Percentiles rank a stretch among this genome's conserved stretches.
phyloP scores from a whole-genome alignment of 2,329 filamentous ascomycete genomes.

The Ophiostoma sp. region DNA sequence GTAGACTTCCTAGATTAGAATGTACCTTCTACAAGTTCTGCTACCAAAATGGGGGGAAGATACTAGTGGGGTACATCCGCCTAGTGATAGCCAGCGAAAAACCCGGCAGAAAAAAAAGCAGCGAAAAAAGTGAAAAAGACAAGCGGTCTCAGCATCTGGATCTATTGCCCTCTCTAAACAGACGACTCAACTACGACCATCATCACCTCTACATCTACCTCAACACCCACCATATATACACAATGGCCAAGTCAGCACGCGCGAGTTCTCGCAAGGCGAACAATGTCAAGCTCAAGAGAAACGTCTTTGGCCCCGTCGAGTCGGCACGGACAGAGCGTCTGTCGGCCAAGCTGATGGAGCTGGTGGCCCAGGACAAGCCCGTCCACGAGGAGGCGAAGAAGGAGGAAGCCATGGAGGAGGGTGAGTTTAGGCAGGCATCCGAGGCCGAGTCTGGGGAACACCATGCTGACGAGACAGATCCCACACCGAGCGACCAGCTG shows the following conservation, averaged over 20 bases:
- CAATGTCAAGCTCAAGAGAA: conserved; percentile 70
- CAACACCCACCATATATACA: background rate
- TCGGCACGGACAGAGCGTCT: conserved; percentile 74
- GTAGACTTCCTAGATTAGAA: background rate
- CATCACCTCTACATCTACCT: background rate
- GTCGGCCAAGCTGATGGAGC: conserved; percentile 76
- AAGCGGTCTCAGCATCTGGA: conserved; percentile 2
- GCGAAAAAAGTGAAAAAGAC: conserved; percentile 16
- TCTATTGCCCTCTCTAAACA: background rate
- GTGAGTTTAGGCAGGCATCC: conserved; percentile 39
- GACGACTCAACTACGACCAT: background rate
- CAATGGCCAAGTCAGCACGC: conserved; percentile 83
- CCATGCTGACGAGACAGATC: conserved; percentile 10
- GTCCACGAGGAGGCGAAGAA: conserved; percentile 18
- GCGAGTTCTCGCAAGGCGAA: conserved; percentile 78
- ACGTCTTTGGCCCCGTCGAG: conserved; percentile 80
- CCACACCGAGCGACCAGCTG: conserved; percentile 24
- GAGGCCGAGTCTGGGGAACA: background rate
- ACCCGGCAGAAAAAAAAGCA: conserved; percentile 24
- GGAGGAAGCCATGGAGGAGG: conserved; percentile 41
- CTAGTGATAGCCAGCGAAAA: conserved; percentile 17
- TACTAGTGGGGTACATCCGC: conserved; percentile 6
- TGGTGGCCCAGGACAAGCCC: conserved; percentile 64
- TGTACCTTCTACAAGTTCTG: background rate
- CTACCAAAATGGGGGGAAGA: background rate